phyloP scores from a whole-genome alignment of 2,329 filamentous ascomycete species.

The Clonostachys byssicola region DNA sequence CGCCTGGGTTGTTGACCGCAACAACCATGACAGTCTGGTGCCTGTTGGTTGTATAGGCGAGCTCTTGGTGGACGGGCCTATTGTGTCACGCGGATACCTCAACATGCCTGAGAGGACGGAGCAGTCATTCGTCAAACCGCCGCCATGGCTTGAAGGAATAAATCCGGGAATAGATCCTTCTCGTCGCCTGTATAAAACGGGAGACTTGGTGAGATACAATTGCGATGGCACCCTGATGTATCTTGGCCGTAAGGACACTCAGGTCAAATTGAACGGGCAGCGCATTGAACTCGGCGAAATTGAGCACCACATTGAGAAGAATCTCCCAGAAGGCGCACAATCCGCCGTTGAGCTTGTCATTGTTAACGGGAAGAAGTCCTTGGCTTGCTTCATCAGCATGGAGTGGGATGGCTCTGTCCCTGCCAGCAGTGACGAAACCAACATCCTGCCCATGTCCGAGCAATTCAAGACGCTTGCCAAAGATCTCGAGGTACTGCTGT shows the following conservation, averaged over 20 bases:
- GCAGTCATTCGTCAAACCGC: constrained; percentile 21
- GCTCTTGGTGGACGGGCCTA: constrained; percentile 36
- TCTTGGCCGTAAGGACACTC: constrained; percentile 1
- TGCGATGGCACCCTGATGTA: not conserved
- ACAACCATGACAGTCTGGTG: constrained; percentile 10
- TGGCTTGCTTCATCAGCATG: not conserved
- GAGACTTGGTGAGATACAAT: not conserved
- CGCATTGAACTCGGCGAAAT: constrained; percentile 34
- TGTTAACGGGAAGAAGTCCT: not conserved
- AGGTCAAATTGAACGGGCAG: constrained; percentile 50
- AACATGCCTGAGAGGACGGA: constrained; percentile 25
- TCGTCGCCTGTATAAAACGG: constrained; percentile 27
- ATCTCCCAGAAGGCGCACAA: not conserved
- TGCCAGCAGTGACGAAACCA: constrained; percentile 7
- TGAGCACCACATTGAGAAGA: constrained; percentile 1
- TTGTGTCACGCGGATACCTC: constrained; percentile 43
- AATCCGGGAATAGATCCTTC: not conserved
- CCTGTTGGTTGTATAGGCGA: constrained; percentile 32
- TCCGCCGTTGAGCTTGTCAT: constrained; percentile 5
- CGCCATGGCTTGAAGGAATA: constrained; percentile 21
- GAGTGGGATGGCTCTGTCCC: not conserved
- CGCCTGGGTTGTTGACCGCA: constrained; percentile 14
- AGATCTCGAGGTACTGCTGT: not conserved
- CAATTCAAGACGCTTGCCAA: not conserved
- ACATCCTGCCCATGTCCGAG: not conserved